Base-by-base conservation (phyloP, 495 filamentous ascomycete species). In the Cudoniella acicularis region DNA sequence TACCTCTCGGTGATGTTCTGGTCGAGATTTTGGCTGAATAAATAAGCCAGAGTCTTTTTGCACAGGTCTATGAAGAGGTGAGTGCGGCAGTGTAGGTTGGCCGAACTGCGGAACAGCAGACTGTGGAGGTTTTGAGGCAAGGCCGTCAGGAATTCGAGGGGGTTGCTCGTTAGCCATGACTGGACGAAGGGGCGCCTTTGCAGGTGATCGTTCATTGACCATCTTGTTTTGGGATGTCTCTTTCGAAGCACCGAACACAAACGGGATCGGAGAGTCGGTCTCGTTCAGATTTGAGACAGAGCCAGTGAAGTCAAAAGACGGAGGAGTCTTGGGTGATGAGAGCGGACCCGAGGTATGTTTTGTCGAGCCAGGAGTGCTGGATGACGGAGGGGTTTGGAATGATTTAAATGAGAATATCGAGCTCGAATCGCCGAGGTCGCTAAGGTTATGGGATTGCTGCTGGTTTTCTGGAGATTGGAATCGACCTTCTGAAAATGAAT, bases 381-480 rank as follows among this genome's bases (percentile, higher is more conserved):
- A 36, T 4, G 30, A 36, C 13, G 30, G 30, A 36, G 30, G 30
- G 30, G 30, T 13, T 13, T 36, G 30, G 30, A 36, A 36, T 36
- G 64, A 69, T 13, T 36, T 4, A 13, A 36, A 36, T 36, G 64
- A 69, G 61, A 73, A 69, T n/a, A 73, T 45, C 2, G 67, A 71
- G 49, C 62, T 71, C 10, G 65, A 70, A 36, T 73, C 63, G 10
- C 70, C 70, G 56, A 73, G 59, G 2, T 61, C 50, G 52, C 61
- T 64, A n/a, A 64, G 55, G 10, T 10, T 25, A 18, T 25, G 13
- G 18, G 27, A 22, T 20, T 13, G 30, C 6, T 13, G 4, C 13
- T 36, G 30, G 20, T 26, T 49, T 26, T 36, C 25, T 1, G 56
- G 46, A 22, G 53, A 56, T 16, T 56, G n/a, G 9, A 27, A 56